Base-by-base conservation (phyloP, 257 asterid species). In the Hygrophila difformis region DNA sequence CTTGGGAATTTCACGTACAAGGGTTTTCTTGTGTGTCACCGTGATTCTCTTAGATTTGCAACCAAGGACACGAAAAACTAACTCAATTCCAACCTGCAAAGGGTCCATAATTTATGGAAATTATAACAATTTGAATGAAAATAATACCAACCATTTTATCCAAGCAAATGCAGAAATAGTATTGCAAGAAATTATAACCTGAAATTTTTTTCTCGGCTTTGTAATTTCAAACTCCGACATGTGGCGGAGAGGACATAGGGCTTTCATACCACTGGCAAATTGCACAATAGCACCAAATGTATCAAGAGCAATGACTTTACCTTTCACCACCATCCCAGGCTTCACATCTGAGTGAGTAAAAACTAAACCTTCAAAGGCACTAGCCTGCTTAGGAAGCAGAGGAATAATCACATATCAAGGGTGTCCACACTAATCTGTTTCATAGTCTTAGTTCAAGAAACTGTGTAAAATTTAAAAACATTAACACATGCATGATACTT, bases 231-330 rank as follows among this genome's bases (percentile, higher is more conserved):
- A 75, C 79, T 91, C 99, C 36, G 99, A 86, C 99, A 91, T 91
- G 64, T 91, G 99, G 15, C 99, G 93, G 58, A 91, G 96, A 57
- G 99, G 99, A 49, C 99, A 91, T 7, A 82, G 88, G n/a, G 96
- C 96, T 70, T 91, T 91, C 59, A 91, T 78, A 20, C 96, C 95
- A 64, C 93, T 74, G 36, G 89, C 71, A 61, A 85, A 76, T 65
- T 82, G 94, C 63, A 91, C 94, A 59, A 86, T 78, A 51, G 96
- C 92, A 62, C 95, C 99, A 61, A 78, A 91, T 55, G 73, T 68
- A 63, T 82, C 84, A 19, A 80, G 89, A 46, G 73, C 60, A 55
- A 80, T 69, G 47, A 86, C 93, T 78, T 86, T 91, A 59, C 81
- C 99, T 64, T 86, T 91, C 29, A 86, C 94, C 62, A 86, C 78